phyloP scores from a whole-genome alignment of 805 yeast species.

The Myxozyma neglecta region DNA sequence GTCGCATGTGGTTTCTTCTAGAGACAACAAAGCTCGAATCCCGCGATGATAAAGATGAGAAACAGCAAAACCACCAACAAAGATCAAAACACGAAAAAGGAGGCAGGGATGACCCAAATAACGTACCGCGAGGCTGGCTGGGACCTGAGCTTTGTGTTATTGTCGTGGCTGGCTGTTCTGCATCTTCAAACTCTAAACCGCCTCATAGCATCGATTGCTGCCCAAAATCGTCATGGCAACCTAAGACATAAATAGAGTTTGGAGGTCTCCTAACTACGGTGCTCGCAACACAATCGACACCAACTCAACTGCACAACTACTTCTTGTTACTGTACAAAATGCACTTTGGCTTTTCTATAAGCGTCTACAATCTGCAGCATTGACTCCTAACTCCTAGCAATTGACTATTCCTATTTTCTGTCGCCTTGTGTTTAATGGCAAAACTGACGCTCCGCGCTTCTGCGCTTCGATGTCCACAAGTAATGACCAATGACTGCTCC shows the following conservation, averaged over 20 bases:
- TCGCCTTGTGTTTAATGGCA: conserved; percentile 11
- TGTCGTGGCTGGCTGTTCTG: conserved; percentile 5
- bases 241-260: no score
- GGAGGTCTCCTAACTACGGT: no score
- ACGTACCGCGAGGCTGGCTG: not conserved
- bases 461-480: conserved; percentile 46
- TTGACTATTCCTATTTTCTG: not conserved
- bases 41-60: not conserved
- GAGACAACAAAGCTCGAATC: not conserved
- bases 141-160: not conserved
- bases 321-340: no score
- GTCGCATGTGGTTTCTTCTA: conserved; percentile 2
- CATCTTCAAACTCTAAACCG: conserved; percentile 1
- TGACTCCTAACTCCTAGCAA: not conserved
- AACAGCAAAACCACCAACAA: not conserved
- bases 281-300: no score
- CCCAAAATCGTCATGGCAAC: no score
- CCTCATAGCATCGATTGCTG: not conserved
- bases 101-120: not conserved
- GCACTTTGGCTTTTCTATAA: no score
- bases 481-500: conserved; percentile 75
- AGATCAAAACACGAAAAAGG: not conserved
- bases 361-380: not conserved
- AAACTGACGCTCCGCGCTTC: conserved; percentile 11
- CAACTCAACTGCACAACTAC: no score